These are phyloP conservation scores for Ogataea philodendri DNA, from an alignment of 805 yeast species.

Conservation along the genomic window DNA sequence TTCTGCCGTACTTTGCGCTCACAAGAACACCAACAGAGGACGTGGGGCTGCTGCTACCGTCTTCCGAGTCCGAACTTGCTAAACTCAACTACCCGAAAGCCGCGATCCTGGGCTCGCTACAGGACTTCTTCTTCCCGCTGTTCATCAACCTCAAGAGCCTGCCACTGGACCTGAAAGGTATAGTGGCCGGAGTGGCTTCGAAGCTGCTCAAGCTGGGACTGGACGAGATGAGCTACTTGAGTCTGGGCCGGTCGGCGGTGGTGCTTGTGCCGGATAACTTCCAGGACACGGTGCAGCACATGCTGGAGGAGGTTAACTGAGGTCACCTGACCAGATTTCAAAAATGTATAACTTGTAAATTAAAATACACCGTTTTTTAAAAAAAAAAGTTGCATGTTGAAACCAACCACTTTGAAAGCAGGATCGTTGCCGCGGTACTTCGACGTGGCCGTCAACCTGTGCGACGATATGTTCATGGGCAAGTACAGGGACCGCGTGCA, in stretches of 20 bases:
- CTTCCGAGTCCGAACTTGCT: conserved; percentile 36
- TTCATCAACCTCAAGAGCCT: conserved; percentile 50
- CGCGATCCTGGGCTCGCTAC: conserved; percentile 53
- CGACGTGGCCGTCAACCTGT: conserved; percentile 61
- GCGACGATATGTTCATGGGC: conserved; percentile 89
- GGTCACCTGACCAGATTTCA: neutral
- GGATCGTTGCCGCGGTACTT: conserved; percentile 35
- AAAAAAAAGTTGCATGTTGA: conserved; percentile 7
- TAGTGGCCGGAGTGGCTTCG: conserved; percentile 63
- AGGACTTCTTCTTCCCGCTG: conserved; percentile 57
- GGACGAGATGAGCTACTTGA: conserved; percentile 55
- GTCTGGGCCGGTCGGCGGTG: conserved; percentile 59
- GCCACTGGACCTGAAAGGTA: conserved; percentile 62
- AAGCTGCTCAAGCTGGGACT: conserved; percentile 37
- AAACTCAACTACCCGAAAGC: conserved; percentile 40
- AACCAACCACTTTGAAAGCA: conserved; percentile 3
- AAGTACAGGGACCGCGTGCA: conserved; percentile 60
- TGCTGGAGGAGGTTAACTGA: conserved; percentile 13
- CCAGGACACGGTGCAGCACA: conserved; percentile 16
- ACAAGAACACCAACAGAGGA: conserved; percentile 53
- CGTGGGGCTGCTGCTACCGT: conserved; percentile 48
- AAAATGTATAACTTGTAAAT: no score
- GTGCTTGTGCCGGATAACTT: conserved; percentile 56
- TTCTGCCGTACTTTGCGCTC: conserved; percentile 48
- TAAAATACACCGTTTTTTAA: no score